Evolutionary conservation across 139 green algal genomes (phyloP).

Genomic region (Medakamo hakoo): DNA sequence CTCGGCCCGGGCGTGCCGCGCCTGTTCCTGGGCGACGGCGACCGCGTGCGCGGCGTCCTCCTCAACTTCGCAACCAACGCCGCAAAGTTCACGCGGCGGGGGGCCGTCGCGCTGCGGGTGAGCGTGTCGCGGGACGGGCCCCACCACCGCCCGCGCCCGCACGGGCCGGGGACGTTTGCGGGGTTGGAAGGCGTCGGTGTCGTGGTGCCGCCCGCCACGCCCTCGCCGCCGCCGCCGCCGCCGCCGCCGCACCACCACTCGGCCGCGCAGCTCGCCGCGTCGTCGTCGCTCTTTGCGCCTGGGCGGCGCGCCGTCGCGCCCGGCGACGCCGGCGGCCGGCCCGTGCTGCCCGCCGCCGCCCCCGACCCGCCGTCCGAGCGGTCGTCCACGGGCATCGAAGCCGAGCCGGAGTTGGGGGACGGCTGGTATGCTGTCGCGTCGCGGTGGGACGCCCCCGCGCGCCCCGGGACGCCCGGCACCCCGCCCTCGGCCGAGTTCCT

Average conservation of each 20-base stretch:
- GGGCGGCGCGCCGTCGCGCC: too few species aligned
- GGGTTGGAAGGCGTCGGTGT: too few species aligned
- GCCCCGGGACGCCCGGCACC: too few species aligned
- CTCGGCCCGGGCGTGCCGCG: conserved; percentile 2
- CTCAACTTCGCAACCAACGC: conserved; percentile 77
- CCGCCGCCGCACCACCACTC: not conserved
- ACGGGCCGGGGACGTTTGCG: too few species aligned
- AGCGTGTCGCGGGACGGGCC: conserved; percentile 1
- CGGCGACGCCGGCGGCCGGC: too few species aligned
- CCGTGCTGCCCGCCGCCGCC: too few species aligned
- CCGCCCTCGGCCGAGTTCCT: conserved; percentile 16
- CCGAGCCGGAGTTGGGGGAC: too few species aligned
- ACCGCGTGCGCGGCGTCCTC: conserved; percentile 57
- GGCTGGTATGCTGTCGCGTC: not conserved
- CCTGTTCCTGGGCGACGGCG: conserved; percentile 30
- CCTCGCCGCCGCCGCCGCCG: too few species aligned
- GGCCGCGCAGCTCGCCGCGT: not conserved
- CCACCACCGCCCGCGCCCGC: not conserved
- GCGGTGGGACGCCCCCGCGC: not conserved
- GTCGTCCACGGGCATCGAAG: not conserved
- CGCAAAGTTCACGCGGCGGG: conserved; percentile 60
- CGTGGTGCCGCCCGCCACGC: not conserved
- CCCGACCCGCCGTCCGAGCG: too few species aligned
- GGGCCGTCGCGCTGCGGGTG: conserved; percentile 46
- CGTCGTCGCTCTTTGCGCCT: not conserved